Evolutionary conservation across 1,284 basidiomycete species (phyloP).

Genomic region (Cryptococcus maquisensis): DNA sequence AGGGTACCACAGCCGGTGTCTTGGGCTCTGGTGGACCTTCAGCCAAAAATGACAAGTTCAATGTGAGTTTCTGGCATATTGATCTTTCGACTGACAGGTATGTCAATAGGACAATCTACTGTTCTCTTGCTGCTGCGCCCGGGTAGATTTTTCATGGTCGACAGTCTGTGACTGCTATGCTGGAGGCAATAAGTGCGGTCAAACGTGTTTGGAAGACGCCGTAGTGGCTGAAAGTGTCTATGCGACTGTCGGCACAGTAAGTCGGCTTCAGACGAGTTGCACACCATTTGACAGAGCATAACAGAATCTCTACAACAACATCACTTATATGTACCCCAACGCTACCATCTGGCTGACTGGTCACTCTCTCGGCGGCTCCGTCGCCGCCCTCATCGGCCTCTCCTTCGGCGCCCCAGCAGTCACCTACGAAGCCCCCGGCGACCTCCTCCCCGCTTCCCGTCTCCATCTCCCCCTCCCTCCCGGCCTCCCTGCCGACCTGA

Average conservation of each 20-base stretch:
- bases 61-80: slow-evolving; percentile 49
- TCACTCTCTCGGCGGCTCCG: slow-evolving; percentile 82
- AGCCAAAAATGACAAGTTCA: slow-evolving; percentile 82
- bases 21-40: slow-evolving; percentile 82
- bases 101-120: slow-evolving; percentile 71
- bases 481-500: slow-evolving; percentile 40
- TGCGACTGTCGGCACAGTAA: slow-evolving; percentile 61
- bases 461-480: slow-evolving; percentile 76
- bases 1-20: slow-evolving; percentile 80
- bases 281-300: slow-evolving; percentile 4
- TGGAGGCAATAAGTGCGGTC: slow-evolving; percentile 75
- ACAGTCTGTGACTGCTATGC: slow-evolving; percentile 90
- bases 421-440: slow-evolving; percentile 87
- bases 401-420: slow-evolving; percentile 92
- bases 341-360: slow-evolving; percentile 91
- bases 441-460: slow-evolving; percentile 74
- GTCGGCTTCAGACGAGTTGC: slow-evolving; percentile 8
- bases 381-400: slow-evolving; percentile 78
- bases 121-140: slow-evolving; percentile 97
- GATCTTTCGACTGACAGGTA: not conserved
- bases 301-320: slow-evolving; percentile 87
- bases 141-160: slow-evolving; percentile 81
- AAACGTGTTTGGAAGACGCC: slow-evolving; percentile 73
- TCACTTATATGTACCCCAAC: slow-evolving; percentile 88
- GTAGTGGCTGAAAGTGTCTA: slow-evolving; percentile 82